A percentile compares a stretch with the other conserved stretches of the same genome.
phyloP scores from a whole-genome alignment of 148 eudicot species.

The Rhododendron griersonianum region DNA sequence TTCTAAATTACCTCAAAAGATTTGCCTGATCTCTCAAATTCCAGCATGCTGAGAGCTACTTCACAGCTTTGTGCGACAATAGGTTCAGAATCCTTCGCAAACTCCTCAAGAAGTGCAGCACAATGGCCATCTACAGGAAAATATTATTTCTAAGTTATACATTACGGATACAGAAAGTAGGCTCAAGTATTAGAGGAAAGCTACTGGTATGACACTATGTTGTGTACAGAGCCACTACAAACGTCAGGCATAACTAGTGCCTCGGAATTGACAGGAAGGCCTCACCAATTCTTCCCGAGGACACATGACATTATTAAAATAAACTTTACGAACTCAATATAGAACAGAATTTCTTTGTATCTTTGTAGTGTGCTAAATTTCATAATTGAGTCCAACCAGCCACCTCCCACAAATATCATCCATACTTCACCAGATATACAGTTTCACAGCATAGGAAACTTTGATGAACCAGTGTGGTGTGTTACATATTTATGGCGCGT shows the following conservation, averaged over 20 bases:
- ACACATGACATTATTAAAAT: too few relatives aligned
- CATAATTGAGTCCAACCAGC: not conserved
- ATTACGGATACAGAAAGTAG: not conserved
- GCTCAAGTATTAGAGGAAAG: not conserved
- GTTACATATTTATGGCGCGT: not conserved
- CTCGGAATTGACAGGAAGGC: not conserved
- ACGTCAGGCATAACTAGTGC: not conserved
- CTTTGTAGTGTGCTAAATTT: not conserved
- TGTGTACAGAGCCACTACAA: not conserved
- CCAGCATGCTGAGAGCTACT: constrained; percentile 98
- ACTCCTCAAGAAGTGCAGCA: constrained; percentile 73
- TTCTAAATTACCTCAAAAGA: constrained; percentile 66
- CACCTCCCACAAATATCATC: not conserved
- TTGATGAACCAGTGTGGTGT: not conserved
- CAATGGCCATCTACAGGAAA: constrained; percentile 49
- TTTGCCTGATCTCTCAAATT: constrained; percentile 83
- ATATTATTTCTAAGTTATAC: not conserved
- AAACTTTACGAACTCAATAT: not conserved
- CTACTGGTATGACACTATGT: not conserved
- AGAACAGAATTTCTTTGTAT: not conserved
- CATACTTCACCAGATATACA: not conserved
- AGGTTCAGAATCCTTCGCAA: constrained; percentile 83
- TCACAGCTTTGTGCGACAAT: constrained; percentile 97
- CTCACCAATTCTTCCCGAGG: too few relatives aligned
- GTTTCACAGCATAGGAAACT: not conserved